Evolutionary conservation across 495 filamentous ascomycete genomes (phyloP).

Genomic region (Xylaria bambusicola): DNA sequence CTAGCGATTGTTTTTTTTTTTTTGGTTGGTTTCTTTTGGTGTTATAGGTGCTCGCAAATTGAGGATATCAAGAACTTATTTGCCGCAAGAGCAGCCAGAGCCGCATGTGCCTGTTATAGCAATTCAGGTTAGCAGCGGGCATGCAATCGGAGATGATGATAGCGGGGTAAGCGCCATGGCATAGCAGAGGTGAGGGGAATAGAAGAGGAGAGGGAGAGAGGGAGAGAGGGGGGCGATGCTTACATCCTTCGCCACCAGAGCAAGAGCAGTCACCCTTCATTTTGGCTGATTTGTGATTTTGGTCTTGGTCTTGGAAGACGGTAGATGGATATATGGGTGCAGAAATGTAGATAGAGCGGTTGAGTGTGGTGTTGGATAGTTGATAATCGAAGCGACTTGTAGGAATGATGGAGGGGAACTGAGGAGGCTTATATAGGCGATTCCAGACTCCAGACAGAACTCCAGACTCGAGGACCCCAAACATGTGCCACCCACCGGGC

Average conservation of each 20-base stretch:
- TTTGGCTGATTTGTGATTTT: slow-evolving; percentile 33
- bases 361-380: not conserved
- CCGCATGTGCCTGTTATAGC: slow-evolving; percentile 36
- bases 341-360: not conserved
- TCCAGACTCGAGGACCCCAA: not conserved
- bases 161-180: slow-evolving; percentile 10
- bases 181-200: not conserved
- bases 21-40: slow-evolving; percentile 5
- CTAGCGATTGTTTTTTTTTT: slow-evolving; percentile 1
- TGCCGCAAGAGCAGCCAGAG: slow-evolving; percentile 44
- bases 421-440: too few relatives aligned
- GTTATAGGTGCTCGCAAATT: not conserved
- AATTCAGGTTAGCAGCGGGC: slow-evolving; percentile 7
- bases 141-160: slow-evolving; percentile 5
- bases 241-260: slow-evolving; percentile 48
- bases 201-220: not conserved
- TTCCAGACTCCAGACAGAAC: not conserved
- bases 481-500: slow-evolving; percentile 1
- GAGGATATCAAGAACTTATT: slow-evolving; percentile 26
- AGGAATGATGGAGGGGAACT: not conserved
- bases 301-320: too few relatives aligned
- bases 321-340: slow-evolving; percentile 14
- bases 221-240: slow-evolving; percentile 20
- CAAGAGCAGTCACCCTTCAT: slow-evolving; percentile 52
- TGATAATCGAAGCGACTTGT: not conserved